phyloP scores from a whole-genome alignment of 306 rosid species.

The Gynostemma pentaphyllum region DNA sequence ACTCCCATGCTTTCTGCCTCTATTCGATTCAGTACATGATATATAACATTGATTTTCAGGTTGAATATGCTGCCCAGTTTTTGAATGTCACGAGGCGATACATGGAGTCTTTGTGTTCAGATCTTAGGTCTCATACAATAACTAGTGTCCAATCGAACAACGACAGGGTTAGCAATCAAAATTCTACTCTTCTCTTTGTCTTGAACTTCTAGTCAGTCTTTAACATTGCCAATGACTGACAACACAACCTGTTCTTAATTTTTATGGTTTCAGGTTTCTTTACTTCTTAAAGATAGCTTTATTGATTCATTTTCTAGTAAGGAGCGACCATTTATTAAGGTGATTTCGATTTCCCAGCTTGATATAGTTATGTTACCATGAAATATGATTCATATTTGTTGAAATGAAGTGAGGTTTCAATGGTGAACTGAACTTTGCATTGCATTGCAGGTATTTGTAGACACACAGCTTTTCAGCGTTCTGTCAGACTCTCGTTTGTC shows the following conservation, averaged over 20 bases:
- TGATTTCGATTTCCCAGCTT: conserved; percentile 15
- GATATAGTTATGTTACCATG: too few species aligned
- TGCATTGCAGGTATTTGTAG: conserved; percentile 84
- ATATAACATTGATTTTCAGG: conserved; percentile 27
- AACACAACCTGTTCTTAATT: conserved; percentile 5
- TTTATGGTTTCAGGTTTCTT: conserved; percentile 64
- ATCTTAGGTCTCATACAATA: conserved; percentile 64
- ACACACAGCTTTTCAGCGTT: conserved; percentile 76
- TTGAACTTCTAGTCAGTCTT: conserved; percentile 5
- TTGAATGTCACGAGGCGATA: conserved; percentile 48
- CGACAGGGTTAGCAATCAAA: conserved; percentile 56
- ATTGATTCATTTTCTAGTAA: conserved; percentile 68
- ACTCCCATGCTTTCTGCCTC: neutral
- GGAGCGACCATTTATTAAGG: conserved; percentile 88
- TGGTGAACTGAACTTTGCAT: conserved; percentile 19
- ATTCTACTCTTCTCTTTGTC: conserved; percentile 7
- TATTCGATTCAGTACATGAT: neutral
- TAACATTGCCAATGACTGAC: neutral
- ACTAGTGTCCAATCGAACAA: conserved; percentile 77
- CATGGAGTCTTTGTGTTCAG: conserved; percentile 75
- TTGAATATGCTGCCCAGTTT: conserved; percentile 55
- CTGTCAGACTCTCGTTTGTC: conserved; percentile 70
- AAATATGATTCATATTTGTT: neutral
- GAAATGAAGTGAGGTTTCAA: too few species aligned
- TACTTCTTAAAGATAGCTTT: conserved; percentile 93